Percentiles rank a stretch among this genome's conserved stretches.
Evolutionary conservation across 2,329 filamentous ascomycete species (phyloP).

Genomic region (Ciborinia camelliae): DNA sequence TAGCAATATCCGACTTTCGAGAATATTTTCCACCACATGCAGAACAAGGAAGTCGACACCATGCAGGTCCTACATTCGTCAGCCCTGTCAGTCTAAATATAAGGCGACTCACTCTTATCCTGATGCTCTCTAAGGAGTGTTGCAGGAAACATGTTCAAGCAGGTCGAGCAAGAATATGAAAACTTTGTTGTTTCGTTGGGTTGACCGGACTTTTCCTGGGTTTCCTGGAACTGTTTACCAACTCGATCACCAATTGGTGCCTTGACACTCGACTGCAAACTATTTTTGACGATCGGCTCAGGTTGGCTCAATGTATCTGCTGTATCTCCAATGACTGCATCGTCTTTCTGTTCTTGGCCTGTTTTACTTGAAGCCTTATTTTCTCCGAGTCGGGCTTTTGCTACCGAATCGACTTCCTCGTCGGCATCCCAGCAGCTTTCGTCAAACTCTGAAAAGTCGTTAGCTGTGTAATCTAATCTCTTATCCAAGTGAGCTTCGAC

Average conservation of each 20-base stretch:
- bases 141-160: background rate
- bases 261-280: background rate
- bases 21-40: background rate
- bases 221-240: background rate
- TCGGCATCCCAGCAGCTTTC: background rate
- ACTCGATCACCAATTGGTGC: background rate
- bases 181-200: background rate
- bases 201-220: background rate
- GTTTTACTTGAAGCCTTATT: background rate
- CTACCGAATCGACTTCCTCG: background rate
- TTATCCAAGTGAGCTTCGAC: background rate
- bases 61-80: background rate
- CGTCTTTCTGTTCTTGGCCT: background rate
- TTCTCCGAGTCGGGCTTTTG: background rate
- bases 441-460: background rate
- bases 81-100: background rate
- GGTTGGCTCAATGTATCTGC: background rate
- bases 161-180: background rate
- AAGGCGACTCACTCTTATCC: background rate
- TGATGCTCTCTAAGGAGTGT: background rate
- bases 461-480: background rate
- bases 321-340: background rate
- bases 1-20: background rate
- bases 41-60: slow-evolving; percentile 5
- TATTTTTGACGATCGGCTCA: background rate